Evolutionary conservation across 2,329 filamentous ascomycete genomes (phyloP).

Genomic region (Xylaria polymorpha): DNA sequence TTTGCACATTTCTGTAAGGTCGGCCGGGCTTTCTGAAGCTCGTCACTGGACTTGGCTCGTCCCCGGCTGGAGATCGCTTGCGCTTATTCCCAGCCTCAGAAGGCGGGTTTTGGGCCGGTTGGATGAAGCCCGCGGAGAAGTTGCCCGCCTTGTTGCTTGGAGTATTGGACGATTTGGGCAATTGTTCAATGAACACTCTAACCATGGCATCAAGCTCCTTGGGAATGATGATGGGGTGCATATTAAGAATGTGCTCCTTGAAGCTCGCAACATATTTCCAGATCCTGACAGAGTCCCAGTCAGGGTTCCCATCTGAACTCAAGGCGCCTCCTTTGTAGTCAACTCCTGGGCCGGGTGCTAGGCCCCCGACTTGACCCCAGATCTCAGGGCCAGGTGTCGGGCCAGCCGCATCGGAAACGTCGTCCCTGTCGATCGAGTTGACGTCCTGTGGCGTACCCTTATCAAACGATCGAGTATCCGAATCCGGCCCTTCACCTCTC

Average conservation of each 20-base stretch:
- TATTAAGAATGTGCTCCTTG: slow-evolving; percentile 70
- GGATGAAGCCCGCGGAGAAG: slow-evolving; percentile 49
- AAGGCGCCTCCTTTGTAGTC: slow-evolving; percentile 55
- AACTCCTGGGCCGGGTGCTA: slow-evolving; percentile 56
- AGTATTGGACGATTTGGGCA: slow-evolving; percentile 52
- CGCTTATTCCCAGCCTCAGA: slow-evolving; percentile 59
- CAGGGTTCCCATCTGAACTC: slow-evolving; percentile 62
- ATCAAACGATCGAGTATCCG: slow-evolving; percentile 65
- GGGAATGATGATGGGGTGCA: slow-evolving; percentile 72
- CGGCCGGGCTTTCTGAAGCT: slow-evolving; percentile 58
- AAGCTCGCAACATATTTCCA: slow-evolving; percentile 67
- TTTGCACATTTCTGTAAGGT: slow-evolving; percentile 76
- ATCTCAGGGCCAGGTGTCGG: slow-evolving; percentile 64
- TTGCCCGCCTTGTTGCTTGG: slow-evolving; percentile 34
- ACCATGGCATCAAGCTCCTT: slow-evolving; percentile 65
- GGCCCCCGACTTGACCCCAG: slow-evolving; percentile 69
- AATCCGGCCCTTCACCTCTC: slow-evolving; percentile 74
- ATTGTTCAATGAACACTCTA: slow-evolving; percentile 61
- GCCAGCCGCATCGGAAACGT: slow-evolving; percentile 64
- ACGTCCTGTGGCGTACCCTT: slow-evolving; percentile 55
- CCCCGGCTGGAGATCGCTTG: slow-evolving; percentile 63
- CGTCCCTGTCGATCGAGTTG: slow-evolving; percentile 54
- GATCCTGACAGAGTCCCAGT: slow-evolving; percentile 64
- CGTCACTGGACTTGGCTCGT: slow-evolving; percentile 46
- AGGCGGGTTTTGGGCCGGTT: slow-evolving; percentile 43